Conservation (phyloP, 306 rosid genomes). For the Cicer yamashitae region DNA sequence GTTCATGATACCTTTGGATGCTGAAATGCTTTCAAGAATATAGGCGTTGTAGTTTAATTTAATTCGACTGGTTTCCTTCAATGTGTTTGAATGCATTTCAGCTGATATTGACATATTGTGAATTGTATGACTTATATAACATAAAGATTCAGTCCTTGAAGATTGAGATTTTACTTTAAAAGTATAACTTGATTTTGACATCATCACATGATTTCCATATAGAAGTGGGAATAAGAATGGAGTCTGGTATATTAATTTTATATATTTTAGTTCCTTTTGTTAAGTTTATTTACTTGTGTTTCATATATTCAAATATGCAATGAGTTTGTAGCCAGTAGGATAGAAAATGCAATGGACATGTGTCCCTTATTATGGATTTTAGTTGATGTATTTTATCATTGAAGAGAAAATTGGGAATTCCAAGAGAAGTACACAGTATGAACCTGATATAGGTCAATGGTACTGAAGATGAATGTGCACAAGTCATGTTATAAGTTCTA, state of each 20-base stretch:
- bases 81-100: constrained; percentile 2
- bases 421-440: not conserved
- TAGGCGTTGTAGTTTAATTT: constrained; percentile 33
- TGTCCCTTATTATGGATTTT: not conserved
- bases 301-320: not conserved
- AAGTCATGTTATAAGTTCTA: constrained; percentile 21
- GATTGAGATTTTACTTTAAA: constrained; percentile 19
- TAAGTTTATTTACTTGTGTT: constrained; percentile 10
- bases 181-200: constrained; percentile 23
- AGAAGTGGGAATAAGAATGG: constrained; percentile 15
- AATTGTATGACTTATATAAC: not conserved
- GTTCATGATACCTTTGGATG: constrained; percentile 30
- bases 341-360: constrained; percentile 3
- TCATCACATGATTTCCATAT: not conserved
- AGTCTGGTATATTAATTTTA: constrained; percentile 13
- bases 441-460: constrained; percentile 29
- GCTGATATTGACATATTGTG: constrained; percentile 22
- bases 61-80: not conserved
- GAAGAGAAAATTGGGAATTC: constrained; percentile 27
- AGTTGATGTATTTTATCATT: constrained; percentile 16
- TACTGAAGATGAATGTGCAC: constrained; percentile 19
- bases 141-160: constrained; percentile 29
- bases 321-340: constrained; percentile 14
- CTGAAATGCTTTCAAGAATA: constrained; percentile 17
- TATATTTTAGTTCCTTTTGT: constrained; percentile 21